Conservation (phyloP, 495 filamentous ascomycete genomes). For the Copromyces sp. region DNA sequence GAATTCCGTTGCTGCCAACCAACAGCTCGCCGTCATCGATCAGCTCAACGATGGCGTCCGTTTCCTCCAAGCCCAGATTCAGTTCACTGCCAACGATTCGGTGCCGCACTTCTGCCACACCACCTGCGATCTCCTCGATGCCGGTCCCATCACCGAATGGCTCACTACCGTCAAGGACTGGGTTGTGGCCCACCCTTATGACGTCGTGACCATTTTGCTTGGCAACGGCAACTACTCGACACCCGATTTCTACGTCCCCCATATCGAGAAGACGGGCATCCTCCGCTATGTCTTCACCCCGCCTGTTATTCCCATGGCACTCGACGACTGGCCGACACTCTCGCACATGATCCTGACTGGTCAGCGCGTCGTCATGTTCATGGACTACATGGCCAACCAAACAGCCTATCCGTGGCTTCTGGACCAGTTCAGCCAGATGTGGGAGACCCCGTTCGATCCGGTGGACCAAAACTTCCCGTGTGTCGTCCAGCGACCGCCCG, state of each 20-base stretch:
- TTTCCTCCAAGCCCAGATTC: constrained; percentile 79
- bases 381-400: constrained; percentile 80
- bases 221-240: constrained; percentile 65
- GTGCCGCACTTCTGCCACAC: constrained; percentile 63
- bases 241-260: constrained; percentile 32
- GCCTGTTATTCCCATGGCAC: constrained; percentile 52
- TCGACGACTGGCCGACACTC: constrained; percentile 78
- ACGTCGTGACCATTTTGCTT: constrained; percentile 84
- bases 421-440: constrained; percentile 64
- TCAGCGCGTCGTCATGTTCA: constrained; percentile 42
- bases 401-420: constrained; percentile 63
- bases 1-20: constrained; percentile 70
- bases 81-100: constrained; percentile 31
- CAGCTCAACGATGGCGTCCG: constrained; percentile 85
- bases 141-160: constrained; percentile 66
- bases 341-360: constrained; percentile 61
- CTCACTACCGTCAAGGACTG: constrained; percentile 59
- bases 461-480: constrained; percentile 56
- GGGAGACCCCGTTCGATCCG: constrained; percentile 69
- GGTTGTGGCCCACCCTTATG: constrained; percentile 70
- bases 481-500: constrained; percentile 56
- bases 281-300: constrained; percentile 62
- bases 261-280: constrained; percentile 58
- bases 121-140: constrained; percentile 67
- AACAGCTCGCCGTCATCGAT: constrained; percentile 52